A percentile compares a stretch with the other conserved stretches of the same genome.
Evolutionary conservation across 1,284 basidiomycete genomes (phyloP).

Genomic region (Inonotus hispidus): DNA sequence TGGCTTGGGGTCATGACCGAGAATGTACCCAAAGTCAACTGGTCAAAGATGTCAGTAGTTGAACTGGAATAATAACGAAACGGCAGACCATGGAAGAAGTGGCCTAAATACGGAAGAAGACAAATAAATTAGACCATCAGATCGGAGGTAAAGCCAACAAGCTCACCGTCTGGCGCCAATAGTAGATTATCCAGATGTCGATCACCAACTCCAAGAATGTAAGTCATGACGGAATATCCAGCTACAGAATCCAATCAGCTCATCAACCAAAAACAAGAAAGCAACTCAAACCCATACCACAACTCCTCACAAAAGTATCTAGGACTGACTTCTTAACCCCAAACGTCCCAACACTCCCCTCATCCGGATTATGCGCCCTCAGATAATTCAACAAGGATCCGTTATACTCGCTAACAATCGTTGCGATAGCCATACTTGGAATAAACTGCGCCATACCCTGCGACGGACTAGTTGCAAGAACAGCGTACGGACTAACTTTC

Average conservation of each 20-base stretch:
- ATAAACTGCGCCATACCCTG: constrained; percentile 98
- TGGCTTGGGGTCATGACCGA: constrained; percentile 96
- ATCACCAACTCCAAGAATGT: constrained; percentile 95
- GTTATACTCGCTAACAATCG: constrained; percentile 82
- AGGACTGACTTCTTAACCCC: constrained; percentile 90
- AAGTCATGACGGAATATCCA: constrained; percentile 98
- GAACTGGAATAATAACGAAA: not conserved
- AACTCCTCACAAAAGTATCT: constrained; percentile 95
- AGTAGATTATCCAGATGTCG: constrained; percentile 96
- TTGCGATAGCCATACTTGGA: constrained; percentile 90
- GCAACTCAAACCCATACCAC: constrained; percentile 60
- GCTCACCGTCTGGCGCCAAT: constrained; percentile 79
- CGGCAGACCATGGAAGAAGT: constrained; percentile 77
- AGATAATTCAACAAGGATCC: constrained; percentile 91
- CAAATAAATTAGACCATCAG: not conserved
- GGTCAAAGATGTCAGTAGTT: constrained; percentile 4
- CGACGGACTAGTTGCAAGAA: constrained; percentile 85
- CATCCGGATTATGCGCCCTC: constrained; percentile 81
- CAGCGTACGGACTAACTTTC: constrained; percentile 89
- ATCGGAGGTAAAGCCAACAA: constrained; percentile 5
- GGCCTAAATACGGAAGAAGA: constrained; percentile 38
- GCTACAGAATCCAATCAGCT: constrained; percentile 45
- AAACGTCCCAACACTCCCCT: constrained; percentile 87
- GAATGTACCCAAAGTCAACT: constrained; percentile 99
- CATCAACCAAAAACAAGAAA: not conserved